Base-by-base conservation (phyloP, 768 basidiomycete genomes). In the Suillus sp. region DNA sequence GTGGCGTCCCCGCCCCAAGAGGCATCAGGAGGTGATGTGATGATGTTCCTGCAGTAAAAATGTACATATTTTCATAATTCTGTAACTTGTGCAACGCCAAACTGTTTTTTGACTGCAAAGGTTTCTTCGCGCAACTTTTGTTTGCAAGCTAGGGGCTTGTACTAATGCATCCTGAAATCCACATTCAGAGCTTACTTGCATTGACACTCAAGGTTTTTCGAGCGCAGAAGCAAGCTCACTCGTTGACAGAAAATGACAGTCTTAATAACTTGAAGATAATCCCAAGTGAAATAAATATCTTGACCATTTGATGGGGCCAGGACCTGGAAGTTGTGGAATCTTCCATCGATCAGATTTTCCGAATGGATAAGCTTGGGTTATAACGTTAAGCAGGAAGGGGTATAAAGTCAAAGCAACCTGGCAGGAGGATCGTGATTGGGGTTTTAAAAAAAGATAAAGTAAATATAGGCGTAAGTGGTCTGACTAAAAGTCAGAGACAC, bases 401-500 rank as follows among this genome's bases (percentile, higher is more conserved):
- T 20, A 32, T 27, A 53, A 53, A 32, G 20, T 32, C 27, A 18
- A 20, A 51, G 27, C 2, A 51, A 51, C 11, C 9, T 8, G 14
- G 7, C 51, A 32, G 10, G 50, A 32, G 32, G 51, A n/a, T 53
- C 51, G 34, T 34, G 51, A 27, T 25, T 16, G 8, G 25, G 20
- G 30, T 7, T 32, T 30, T 20, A 51, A 51, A 10, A 51, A 16
- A 25, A 48, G 14, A 32, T 20, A 4, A 30, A 51, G 9, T 10
- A 27, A 30, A 20, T 32, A 20, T 32, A 25, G 25, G 25, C 16
- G 35, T 18, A 56, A 37, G 8, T 37, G 22, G 16, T 25, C 35
- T 18, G 16, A 30, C 66, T 74, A 95, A 75, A 95, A 95, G 78
- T 95, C 93, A 22, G 92, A 91, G 32, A 93, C 93, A 27, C 92